phyloP scores from a whole-genome alignment of 2,329 filamentous ascomycete genomes.

The Aspergillus melleus region DNA sequence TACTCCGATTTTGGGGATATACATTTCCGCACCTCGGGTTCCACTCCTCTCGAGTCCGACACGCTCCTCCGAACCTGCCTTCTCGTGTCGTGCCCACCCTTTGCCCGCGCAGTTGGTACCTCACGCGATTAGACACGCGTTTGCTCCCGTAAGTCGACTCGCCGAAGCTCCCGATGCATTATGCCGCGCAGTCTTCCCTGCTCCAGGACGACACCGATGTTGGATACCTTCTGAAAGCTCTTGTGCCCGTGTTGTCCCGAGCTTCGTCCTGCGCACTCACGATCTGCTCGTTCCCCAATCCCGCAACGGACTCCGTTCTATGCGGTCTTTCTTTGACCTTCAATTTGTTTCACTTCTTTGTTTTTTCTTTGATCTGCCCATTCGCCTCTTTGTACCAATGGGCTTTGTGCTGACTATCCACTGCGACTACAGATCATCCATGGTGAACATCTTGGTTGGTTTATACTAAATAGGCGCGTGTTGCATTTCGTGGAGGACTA shows the following conservation, averaged over 20 bases:
- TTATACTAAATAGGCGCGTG: slow-evolving; percentile 30
- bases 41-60: slow-evolving; percentile 8
- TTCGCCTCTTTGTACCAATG: neutral
- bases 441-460: neutral
- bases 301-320: neutral
- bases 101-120: slow-evolving; percentile 11
- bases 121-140: slow-evolving; percentile 27
- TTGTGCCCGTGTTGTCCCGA: neutral
- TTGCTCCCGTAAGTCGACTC: slow-evolving; percentile 15
- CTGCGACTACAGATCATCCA: neutral
- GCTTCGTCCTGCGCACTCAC: neutral
- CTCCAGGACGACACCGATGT: neutral
- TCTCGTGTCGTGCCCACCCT: slow-evolving; percentile 11
- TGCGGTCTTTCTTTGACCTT: neutral
- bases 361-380: neutral
- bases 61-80: slow-evolving; percentile 2
- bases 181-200: neutral
- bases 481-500: slow-evolving; percentile 23
- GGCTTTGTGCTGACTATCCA: slow-evolving; percentile 1
- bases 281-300: neutral
- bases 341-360: neutral
- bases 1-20: slow-evolving; percentile 14
- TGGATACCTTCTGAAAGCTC: neutral
- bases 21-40: slow-evolving; percentile 8
- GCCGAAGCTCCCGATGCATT: neutral